Base-by-base conservation (phyloP, 768 basidiomycete genomes). In the Kwoniella sp. region DNA sequence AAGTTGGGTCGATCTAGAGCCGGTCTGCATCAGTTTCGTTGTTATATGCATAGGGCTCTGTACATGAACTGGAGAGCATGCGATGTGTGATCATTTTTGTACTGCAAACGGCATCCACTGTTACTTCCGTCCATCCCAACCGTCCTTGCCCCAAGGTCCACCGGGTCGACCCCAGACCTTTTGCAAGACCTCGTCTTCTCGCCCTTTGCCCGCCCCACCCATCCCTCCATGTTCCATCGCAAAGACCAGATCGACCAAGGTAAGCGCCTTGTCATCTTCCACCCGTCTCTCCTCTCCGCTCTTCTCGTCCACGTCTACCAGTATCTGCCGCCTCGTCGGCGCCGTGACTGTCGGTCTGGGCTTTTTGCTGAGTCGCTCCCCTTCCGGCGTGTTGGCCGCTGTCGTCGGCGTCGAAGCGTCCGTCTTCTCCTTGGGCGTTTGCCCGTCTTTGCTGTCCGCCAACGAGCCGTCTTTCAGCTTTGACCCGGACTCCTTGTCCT, bases 211-310 rank as follows among this genome's bases (percentile, higher is more conserved):
- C 3, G 56, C 65, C 29, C 45, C 56, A 7, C 60, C 62, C 12
- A 50, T 9, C 9, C 59, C 60, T 15, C 59, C 60, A 41, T 56
- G 43, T 42, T 69, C 65, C 50, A 69, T 20, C 3, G 62, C 67
- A 53, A 65, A 69, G n/a, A 63, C 32, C 38, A 69, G 27, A 52
- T 69, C 67, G 8, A 59, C 60, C 37, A 66, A n/a, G 7, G 67
- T 69, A 11, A 69, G 22, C 5, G 57, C 64, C 27, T 50, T 56
- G 45, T 69, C 67, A 50, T 69, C 67, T 20, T 48, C 34, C 1
- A 69, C 60, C 34, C 41, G 51, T 41, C 39, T 62, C 25, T 68
- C 65, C 28, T 43, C 32, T 10, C 23, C 36, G 3, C 50, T 27
- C 31, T 39, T 31, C 10, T 22, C 31, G n/a, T 15, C 34, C 44